Percentiles rank a stretch among this genome's conserved stretches.
phyloP scores from a whole-genome alignment of 495 filamentous ascomycete species.

The Penicillium silybi region DNA sequence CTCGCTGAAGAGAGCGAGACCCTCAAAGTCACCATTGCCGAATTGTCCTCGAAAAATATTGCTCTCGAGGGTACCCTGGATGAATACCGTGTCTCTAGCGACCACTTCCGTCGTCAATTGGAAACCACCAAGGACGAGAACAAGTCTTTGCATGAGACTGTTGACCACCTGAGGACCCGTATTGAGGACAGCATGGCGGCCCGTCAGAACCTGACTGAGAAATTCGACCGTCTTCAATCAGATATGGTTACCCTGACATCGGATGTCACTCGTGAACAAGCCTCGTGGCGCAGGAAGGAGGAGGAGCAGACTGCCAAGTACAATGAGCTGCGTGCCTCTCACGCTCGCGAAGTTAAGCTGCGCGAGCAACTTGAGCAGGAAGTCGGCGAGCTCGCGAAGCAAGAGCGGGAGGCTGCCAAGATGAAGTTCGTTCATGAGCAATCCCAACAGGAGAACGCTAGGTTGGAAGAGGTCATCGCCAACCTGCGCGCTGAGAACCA shows the following conservation, averaged over 20 bases:
- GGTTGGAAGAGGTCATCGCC: conserved; percentile 61
- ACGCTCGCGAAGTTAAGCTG: conserved; percentile 71
- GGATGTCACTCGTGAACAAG: conserved; percentile 75
- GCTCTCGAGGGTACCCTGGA: conserved; percentile 55
- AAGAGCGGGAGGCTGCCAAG: conserved; percentile 65
- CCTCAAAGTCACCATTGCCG: conserved; percentile 60
- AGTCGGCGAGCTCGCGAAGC: conserved; percentile 67
- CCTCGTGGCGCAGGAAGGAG: conserved; percentile 67
- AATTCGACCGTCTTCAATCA: conserved; percentile 76
- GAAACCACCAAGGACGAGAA: conserved; percentile 54
- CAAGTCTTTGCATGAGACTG: conserved; percentile 56
- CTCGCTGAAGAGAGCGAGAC: conserved; percentile 62
- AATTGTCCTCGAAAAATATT: conserved; percentile 56
- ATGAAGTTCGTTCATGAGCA: conserved; percentile 53
- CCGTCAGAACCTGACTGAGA: conserved; percentile 71
- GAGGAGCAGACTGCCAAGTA: conserved; percentile 69
- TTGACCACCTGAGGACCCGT: conserved; percentile 66
- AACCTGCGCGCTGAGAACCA: conserved; percentile 65
- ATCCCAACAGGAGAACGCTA: conserved; percentile 49
- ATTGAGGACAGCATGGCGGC: conserved; percentile 79
- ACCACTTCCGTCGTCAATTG: conserved; percentile 52
- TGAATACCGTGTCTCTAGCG: conserved; percentile 56
- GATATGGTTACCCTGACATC: conserved; percentile 75
- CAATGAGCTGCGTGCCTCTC: conserved; percentile 72
- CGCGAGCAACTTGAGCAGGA: conserved; percentile 77